A percentile compares a stretch with the other conserved stretches of the same genome.
phyloP scores from a whole-genome alignment of 108 stramenopile species.

The Cyclotella atomus region DNA sequence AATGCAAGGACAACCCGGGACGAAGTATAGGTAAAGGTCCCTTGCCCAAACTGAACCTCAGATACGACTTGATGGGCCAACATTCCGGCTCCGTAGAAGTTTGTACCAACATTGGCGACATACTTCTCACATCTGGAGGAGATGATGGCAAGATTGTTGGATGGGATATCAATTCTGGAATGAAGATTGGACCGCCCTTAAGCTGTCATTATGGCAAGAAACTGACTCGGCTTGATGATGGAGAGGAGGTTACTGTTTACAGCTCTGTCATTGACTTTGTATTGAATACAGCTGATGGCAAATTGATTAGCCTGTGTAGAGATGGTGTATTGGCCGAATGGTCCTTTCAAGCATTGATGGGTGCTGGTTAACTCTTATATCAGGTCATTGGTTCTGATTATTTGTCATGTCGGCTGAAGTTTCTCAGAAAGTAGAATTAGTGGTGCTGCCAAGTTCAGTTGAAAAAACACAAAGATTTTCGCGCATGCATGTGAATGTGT shows the following conservation, averaged over 20 bases:
- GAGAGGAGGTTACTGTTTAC: not conserved
- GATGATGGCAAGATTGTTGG: conserved; percentile 40
- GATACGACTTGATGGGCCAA: conserved; percentile 24
- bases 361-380: too few species aligned
- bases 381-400: too few species aligned
- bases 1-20: not conserved
- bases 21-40: conserved; percentile 13
- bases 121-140: conserved; percentile 47
- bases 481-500: too few species aligned
- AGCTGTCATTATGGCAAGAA: conserved; percentile 36
- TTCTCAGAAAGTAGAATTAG: too few species aligned
- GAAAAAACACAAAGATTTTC: too few species aligned
- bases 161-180: conserved; percentile 36
- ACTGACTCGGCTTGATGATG: not conserved
- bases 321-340: conserved; percentile 33
- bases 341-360: not conserved
- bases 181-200: conserved; percentile 18
- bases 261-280: conserved; percentile 44
- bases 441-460: too few species aligned
- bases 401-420: too few species aligned
- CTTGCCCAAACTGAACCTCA: conserved; percentile 21
- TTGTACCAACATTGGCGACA: conserved; percentile 26
- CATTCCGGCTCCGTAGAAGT: conserved; percentile 40
- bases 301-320: conserved; percentile 37
- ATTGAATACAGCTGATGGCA: conserved; percentile 21